A percentile compares a stretch with the other conserved stretches of the same genome.
Conservation (phyloP, 805 yeast species). For the Schizosaccharomyces osmophilus region DNA sequence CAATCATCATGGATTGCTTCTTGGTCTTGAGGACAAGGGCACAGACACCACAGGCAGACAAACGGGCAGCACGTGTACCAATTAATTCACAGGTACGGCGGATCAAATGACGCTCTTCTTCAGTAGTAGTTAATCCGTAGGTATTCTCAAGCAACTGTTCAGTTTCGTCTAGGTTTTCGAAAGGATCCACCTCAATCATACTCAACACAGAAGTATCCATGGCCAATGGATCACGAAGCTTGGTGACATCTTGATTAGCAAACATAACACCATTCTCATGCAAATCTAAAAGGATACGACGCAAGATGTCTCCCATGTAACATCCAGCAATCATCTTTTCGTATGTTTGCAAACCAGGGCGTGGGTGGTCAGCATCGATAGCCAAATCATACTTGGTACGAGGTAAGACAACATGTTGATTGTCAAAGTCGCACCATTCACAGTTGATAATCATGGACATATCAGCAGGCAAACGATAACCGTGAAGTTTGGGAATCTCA, state of each 20-base stretch:
- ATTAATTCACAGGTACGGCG: conserved; percentile 65
- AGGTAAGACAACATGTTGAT: conserved; percentile 62
- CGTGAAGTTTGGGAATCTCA: neutral
- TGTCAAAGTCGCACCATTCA: conserved; percentile 95
- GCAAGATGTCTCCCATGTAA: conserved; percentile 76
- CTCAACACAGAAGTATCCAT: conserved; percentile 84
- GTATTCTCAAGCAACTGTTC: conserved; percentile 35
- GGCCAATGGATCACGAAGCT: conserved; percentile 37
- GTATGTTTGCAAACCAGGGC: conserved; percentile 87
- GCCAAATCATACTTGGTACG: conserved; percentile 67
- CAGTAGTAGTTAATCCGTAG: conserved; percentile 41
- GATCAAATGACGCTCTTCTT: conserved; percentile 56
- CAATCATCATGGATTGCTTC: conserved; percentile 47
- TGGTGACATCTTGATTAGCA: conserved; percentile 38
- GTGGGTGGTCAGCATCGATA: conserved; percentile 69
- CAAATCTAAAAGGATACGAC: conserved; percentile 57
- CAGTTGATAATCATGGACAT: conserved; percentile 89
- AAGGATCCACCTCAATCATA: conserved; percentile 67
- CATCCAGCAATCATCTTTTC: conserved; percentile 96
- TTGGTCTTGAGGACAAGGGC: conserved; percentile 77
- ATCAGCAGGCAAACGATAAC: conserved; percentile 33
- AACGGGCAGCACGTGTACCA: conserved; percentile 80
- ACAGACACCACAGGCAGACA: conserved; percentile 84
- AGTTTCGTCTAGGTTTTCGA: conserved; percentile 57
- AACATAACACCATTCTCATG: conserved; percentile 41